A percentile compares a stretch with the other conserved stretches of the same genome.
Conservation (phyloP, 345 rosid species). For the Citrus trifoliata region DNA sequence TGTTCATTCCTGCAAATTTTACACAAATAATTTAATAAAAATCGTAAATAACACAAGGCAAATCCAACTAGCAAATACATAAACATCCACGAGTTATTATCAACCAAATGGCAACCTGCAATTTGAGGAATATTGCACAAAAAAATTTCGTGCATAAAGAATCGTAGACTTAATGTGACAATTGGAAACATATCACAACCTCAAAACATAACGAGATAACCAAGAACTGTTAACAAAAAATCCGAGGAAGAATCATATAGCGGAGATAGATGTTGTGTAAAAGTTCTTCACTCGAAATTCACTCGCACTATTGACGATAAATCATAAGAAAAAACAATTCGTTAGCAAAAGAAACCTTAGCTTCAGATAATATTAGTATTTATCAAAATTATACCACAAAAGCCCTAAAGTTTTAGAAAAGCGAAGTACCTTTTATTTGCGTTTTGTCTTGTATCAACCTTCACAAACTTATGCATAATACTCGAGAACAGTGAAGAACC, state of each 20-base stretch:
- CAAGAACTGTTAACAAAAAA: neutral
- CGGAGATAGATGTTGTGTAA: neutral
- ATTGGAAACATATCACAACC: neutral
- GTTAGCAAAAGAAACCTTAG: neutral
- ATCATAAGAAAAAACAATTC: neutral
- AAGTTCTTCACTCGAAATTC: neutral
- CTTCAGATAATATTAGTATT: neutral
- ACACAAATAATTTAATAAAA: neutral
- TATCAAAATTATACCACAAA: neutral
- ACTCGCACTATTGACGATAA: neutral
- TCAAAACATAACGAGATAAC: neutral
- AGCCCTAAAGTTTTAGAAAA: neutral
- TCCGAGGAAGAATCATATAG: neutral
- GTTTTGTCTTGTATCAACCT: slow-evolving; percentile 40
- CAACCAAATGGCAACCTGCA: neutral
- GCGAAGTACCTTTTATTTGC: slow-evolving; percentile 41
- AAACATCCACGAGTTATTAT: neutral
- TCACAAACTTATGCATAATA: slow-evolving; percentile 87
- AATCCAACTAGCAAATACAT: neutral
- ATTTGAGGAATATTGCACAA: neutral
- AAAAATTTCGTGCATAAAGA: neutral
- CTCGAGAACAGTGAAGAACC: slow-evolving; percentile 62
- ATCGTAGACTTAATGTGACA: neutral
- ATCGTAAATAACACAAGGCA: neutral
- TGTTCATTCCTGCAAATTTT: slow-evolving; percentile 41